These are phyloP conservation scores for Pichia californica DNA, from an alignment of 805 yeast genomes.

Conservation along the genomic window DNA sequence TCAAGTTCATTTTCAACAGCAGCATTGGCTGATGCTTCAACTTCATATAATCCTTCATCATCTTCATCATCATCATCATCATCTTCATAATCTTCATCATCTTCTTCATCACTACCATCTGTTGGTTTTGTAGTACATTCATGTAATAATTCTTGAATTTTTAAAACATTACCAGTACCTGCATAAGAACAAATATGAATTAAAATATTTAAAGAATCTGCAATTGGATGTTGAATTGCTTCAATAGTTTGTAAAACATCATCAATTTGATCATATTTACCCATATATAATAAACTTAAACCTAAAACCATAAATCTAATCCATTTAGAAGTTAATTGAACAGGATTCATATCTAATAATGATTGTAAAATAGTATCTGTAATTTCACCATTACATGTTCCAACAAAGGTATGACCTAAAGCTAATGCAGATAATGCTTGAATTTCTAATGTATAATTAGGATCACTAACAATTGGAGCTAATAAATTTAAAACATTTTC, in stretches of 20 bases:
- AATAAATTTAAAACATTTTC: slow-evolving; percentile 73
- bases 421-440: slow-evolving; percentile 85
- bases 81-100: slow-evolving; percentile 43
- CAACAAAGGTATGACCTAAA: slow-evolving; percentile 90
- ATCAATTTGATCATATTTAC: slow-evolving; percentile 88
- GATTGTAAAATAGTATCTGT: slow-evolving; percentile 90
- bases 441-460: slow-evolving; percentile 66
- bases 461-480: slow-evolving; percentile 76
- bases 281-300: slow-evolving; percentile 84
- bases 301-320: slow-evolving; percentile 87
- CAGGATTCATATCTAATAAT: slow-evolving; percentile 73
- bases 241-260: slow-evolving; percentile 90
- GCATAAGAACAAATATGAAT: slow-evolving; percentile 93
- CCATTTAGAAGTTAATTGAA: slow-evolving; percentile 80
- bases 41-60: background rate
- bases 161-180: slow-evolving; percentile 95
- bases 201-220: slow-evolving; percentile 80
- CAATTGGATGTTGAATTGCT: slow-evolving; percentile 93
- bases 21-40: slow-evolving; percentile 11
- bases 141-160: slow-evolving; percentile 84
- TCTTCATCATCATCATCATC: slow-evolving; percentile 36
- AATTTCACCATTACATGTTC: slow-evolving; percentile 91
- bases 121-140: slow-evolving; percentile 73
- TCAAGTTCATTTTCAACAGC: slow-evolving; percentile 22
- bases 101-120: slow-evolving; percentile 52